phyloP scores from a whole-genome alignment of 257 asterid species.

The Nicotiana paniculata region DNA sequence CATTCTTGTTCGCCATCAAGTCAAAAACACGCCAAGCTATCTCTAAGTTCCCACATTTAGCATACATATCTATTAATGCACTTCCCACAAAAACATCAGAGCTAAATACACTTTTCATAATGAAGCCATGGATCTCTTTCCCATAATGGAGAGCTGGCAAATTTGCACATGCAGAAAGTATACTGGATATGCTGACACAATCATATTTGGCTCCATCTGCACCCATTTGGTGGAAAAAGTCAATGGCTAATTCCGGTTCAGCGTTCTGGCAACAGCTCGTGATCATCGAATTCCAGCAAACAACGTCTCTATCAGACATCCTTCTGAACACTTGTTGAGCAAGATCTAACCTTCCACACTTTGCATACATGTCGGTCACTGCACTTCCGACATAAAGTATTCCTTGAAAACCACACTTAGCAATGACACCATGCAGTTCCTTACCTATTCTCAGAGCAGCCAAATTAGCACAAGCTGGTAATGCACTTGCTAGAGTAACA shows the following conservation, averaged over 20 bases:
- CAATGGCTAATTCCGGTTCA: constrained; percentile 62
- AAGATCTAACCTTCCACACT: constrained; percentile 73
- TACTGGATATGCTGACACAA: constrained; percentile 71
- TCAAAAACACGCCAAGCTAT: constrained; percentile 53
- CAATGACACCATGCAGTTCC: constrained; percentile 63
- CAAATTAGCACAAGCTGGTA: constrained; percentile 88
- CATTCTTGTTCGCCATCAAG: constrained; percentile 47
- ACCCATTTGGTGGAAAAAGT: constrained; percentile 60
- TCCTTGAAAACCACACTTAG: constrained; percentile 48
- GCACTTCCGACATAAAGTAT: constrained; percentile 71
- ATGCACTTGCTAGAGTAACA: constrained; percentile 67
- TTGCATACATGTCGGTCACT: constrained; percentile 78
- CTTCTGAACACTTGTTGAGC: constrained; percentile 42
- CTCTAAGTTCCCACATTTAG: constrained; percentile 72
- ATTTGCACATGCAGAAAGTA: constrained; percentile 72
- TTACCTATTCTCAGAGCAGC: constrained; percentile 48
- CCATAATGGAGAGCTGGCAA: constrained; percentile 58
- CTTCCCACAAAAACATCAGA: constrained; percentile 52
- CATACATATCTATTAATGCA: constrained; percentile 73
- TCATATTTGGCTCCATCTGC: constrained; percentile 52
- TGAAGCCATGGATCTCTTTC: constrained; percentile 67
- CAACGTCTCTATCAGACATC: constrained; percentile 53
- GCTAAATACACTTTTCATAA: constrained; percentile 42
- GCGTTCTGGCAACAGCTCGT: constrained; percentile 65
- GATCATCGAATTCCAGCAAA: constrained; percentile 84